These are phyloP conservation scores for Ammopiptanthus mongolicus DNA, from an alignment of 306 rosid species.

Conservation along the genomic window DNA sequence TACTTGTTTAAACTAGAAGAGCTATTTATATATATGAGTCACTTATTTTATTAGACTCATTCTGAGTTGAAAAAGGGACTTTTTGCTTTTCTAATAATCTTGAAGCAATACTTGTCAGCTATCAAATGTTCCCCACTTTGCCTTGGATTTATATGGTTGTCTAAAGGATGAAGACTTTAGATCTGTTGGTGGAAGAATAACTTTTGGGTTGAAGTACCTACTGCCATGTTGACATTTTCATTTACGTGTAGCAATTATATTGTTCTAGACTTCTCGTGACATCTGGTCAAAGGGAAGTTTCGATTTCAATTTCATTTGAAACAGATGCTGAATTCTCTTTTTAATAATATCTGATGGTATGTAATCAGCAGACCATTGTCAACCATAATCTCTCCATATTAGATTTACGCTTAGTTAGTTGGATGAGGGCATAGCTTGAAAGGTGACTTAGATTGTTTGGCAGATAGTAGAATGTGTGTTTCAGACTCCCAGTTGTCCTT, in stretches of 20 bases:
- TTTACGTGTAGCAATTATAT: not conserved
- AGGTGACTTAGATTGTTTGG: not conserved
- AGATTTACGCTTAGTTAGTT: not conserved
- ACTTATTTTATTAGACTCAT: not conserved
- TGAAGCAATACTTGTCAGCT: not conserved
- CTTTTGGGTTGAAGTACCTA: not conserved
- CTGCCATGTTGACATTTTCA: conserved; percentile 6
- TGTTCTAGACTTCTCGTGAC: not conserved
- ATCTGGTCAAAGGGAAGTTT: not conserved
- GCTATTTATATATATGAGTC: not conserved
- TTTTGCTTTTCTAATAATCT: conserved; percentile 2
- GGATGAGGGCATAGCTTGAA: not conserved
- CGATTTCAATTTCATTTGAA: not conserved
- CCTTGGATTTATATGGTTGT: not conserved
- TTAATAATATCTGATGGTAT: conserved; percentile 6
- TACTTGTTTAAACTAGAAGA: not conserved
- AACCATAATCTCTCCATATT: not conserved
- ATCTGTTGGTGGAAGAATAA: not conserved
- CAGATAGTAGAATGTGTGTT: not conserved
- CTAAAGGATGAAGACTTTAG: not conserved
- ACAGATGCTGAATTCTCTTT: not conserved
- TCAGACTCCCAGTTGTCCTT: not conserved
- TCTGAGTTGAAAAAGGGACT: not conserved
- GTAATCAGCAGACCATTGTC: not conserved
- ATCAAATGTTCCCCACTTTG: not conserved